Evolutionary conservation across 2,329 filamentous ascomycete species (phyloP).

Genomic region (Parastagonospora avenae): DNA sequence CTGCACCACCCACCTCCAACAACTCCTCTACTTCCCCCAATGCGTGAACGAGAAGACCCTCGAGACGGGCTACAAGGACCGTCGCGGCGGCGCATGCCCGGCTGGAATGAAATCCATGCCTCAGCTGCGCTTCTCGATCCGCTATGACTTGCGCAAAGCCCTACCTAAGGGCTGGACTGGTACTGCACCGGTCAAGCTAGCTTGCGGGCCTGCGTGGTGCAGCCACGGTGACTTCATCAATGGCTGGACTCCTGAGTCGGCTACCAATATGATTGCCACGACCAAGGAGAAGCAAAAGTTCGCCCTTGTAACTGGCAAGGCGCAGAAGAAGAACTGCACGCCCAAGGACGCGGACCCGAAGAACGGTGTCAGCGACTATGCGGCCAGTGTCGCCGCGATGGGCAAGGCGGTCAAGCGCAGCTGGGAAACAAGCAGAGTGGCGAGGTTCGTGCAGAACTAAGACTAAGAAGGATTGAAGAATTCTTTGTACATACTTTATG

Average conservation of each 20-base stretch:
- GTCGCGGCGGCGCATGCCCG: slow-evolving; percentile 42
- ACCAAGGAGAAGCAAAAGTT: slow-evolving; percentile 46
- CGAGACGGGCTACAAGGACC: slow-evolving; percentile 44
- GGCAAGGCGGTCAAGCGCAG: slow-evolving; percentile 22
- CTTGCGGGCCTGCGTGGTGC: slow-evolving; percentile 50
- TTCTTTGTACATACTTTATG: background rate
- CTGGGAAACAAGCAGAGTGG: slow-evolving; percentile 24
- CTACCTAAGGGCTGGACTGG: slow-evolving; percentile 54
- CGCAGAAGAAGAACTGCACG: slow-evolving; percentile 44
- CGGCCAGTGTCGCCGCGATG: slow-evolving; percentile 41
- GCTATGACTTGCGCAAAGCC: slow-evolving; percentile 53
- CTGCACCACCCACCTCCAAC: slow-evolving; percentile 53
- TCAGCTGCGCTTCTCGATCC: slow-evolving; percentile 55
- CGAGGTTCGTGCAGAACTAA: background rate
- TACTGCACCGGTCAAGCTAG: slow-evolving; percentile 51
- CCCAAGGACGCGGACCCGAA: slow-evolving; percentile 50
- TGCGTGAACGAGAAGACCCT: slow-evolving; percentile 49
- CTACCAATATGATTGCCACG: slow-evolving; percentile 50
- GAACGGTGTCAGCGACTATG: slow-evolving; percentile 51
- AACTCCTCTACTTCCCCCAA: slow-evolving; percentile 53
- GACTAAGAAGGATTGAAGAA: background rate
- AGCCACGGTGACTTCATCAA: slow-evolving; percentile 58
- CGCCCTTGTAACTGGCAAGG: slow-evolving; percentile 40
- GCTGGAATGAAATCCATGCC: slow-evolving; percentile 54
- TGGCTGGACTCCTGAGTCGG: slow-evolving; percentile 51